Evolutionary conservation across 192 early-diverging fungal genomes (phyloP), one percentile per base, ranked within the genome.

Genomic region (Ramicandelaber brevisporus): DNA sequence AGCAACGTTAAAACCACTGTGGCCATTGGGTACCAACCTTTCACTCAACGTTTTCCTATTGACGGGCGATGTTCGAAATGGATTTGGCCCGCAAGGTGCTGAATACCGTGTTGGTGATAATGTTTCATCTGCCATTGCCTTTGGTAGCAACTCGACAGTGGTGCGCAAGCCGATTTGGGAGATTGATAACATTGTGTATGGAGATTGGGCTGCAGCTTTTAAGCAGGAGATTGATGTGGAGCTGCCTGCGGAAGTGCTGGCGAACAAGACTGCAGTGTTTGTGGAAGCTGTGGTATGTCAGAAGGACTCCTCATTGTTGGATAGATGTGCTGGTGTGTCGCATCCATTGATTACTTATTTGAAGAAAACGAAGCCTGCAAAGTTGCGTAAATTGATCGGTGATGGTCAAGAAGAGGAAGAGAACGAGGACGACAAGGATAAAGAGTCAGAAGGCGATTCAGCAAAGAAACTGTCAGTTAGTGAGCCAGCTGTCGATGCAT

Each of bases 131-230:
- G n/a, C n/a, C n/a, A n/a, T n/a, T n/a, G 28, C 5, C 2, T 4
- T 29, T 13, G 14, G 20, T 16, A 30, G 23, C 20, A 20, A 19
- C 13, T 21, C 9, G 11, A 21, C 3, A 8, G 29, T 14, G 19
- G 20, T 30, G 20, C 27, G 26, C 8, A 30, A 26, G 16, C 20
- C 17, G 4, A 11, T 7, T n/a, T 15, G 17, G 17, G 18, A 30
- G 8, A 29, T 27, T 6, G 18, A 38, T 17, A 17, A 29, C 11
- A 21, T 38, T 15, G 7, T 38, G 36, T 17, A 38, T 27, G 27
- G 36, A 5, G 17, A 12, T n/a, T n/a, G n/a, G n/a, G n/a, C n/a
- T 3, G 15, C 16, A 9, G 16, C 8, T 14, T 10, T n/a, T n/a
- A 21, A 21, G n/a, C 9, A 33, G 5, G 2, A 18, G 20, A n/a